Percentiles rank a stretch among this genome's conserved stretches.
phyloP scores from a whole-genome alignment of 2,329 filamentous ascomycete species.

The Neurospora sp. region DNA sequence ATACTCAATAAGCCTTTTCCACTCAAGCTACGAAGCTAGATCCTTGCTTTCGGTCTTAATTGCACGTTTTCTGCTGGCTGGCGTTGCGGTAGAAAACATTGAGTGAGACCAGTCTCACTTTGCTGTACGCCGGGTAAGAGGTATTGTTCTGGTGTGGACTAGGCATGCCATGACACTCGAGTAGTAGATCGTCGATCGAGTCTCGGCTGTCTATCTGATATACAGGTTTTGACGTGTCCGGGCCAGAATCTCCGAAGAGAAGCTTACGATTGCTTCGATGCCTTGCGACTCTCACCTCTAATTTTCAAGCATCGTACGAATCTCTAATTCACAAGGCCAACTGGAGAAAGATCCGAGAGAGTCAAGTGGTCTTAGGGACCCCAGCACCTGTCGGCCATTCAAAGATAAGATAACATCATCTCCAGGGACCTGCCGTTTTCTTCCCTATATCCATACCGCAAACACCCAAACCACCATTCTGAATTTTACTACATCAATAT shows the following conservation, averaged over 20 bases:
- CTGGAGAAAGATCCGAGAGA: no score
- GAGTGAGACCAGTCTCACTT: not conserved
- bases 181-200: not conserved
- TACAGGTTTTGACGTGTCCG: not conserved
- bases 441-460: no score
- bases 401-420: no score
- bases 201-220: not conserved
- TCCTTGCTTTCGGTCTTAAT: not conserved
- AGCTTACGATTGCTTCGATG: not conserved
- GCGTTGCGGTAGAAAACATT: not conserved
- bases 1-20: not conserved
- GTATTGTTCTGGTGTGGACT: not conserved
- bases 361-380: no score
- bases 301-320: no score
- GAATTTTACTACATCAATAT: no score
- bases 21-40: not conserved
- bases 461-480: no score
- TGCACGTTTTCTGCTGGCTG: not conserved
- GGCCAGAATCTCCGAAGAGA: not conserved
- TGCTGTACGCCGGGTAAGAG: not conserved
- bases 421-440: not conserved
- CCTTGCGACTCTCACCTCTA: not conserved
- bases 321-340: no score
- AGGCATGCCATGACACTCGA: not conserved
- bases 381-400: no score